phyloP scores from a whole-genome alignment of 202 grass and related monocot species.

The Musa balbisiana region DNA sequence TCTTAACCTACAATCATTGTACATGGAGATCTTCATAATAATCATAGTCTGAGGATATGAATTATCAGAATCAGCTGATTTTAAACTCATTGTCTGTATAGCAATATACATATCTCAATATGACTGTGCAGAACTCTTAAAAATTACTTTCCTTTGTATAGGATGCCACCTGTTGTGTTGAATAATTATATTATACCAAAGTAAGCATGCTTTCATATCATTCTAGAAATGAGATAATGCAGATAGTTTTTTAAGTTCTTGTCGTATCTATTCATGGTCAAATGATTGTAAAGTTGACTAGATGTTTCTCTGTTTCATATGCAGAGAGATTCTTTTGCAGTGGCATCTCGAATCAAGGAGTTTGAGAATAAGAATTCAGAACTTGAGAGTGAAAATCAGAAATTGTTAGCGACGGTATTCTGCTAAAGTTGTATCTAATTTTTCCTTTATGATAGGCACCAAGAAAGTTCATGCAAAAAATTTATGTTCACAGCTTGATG shows the following conservation, averaged over 20 bases:
- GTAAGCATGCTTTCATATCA: too few species aligned
- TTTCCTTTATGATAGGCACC: neutral
- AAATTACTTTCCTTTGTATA: too few species aligned
- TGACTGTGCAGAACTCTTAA: too few species aligned
- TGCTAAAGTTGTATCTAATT: neutral
- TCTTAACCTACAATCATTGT: too few species aligned
- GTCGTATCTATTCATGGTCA: neutral
- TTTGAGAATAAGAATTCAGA: slow-evolving; percentile 54
- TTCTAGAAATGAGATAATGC: too few species aligned
- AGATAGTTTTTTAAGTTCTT: neutral
- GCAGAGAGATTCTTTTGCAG: slow-evolving; percentile 32
- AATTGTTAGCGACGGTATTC: slow-evolving; percentile 52
- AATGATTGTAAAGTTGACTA: neutral
- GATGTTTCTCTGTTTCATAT: slow-evolving; percentile 7
- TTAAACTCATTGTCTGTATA: too few species aligned
- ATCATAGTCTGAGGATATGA: too few species aligned
- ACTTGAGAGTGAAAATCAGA: slow-evolving; percentile 64
- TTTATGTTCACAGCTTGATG: slow-evolving; percentile 40
- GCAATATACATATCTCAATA: too few species aligned
- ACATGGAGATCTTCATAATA: too few species aligned
- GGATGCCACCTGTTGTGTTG: too few species aligned
- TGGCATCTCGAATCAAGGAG: slow-evolving; percentile 50
- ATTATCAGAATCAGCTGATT: too few species aligned
- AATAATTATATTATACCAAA: too few species aligned
- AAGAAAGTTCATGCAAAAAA: slow-evolving; percentile 3